Evolutionary conservation across 2,329 filamentous ascomycete species (phyloP).

Genomic region (Hypoxylon sp.): DNA sequence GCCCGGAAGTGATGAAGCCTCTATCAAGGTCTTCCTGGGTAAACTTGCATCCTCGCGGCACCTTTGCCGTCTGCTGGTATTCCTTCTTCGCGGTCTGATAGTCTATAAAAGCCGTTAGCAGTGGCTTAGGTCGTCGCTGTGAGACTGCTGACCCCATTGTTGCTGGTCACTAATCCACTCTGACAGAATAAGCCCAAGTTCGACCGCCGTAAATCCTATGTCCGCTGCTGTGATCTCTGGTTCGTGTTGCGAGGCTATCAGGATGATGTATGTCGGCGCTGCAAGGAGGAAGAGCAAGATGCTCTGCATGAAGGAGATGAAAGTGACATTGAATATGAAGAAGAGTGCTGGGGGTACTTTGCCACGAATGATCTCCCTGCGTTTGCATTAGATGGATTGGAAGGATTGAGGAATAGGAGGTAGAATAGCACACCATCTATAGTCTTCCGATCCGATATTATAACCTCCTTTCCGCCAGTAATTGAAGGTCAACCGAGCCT

Average conservation of each 20-base stretch:
- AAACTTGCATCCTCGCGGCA: constrained; percentile 72
- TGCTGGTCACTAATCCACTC: constrained; percentile 92
- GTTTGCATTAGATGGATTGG: constrained; percentile 41
- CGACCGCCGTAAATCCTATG: constrained; percentile 59
- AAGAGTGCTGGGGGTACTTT: constrained; percentile 74
- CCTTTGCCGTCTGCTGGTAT: constrained; percentile 79
- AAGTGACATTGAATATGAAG: constrained; percentile 88
- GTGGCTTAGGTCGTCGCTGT: neutral
- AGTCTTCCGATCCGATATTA: constrained; percentile 89
- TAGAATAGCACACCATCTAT: constrained; percentile 74
- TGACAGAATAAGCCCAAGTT: constrained; percentile 66
- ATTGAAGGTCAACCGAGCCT: constrained; percentile 90
- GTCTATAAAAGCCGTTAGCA: constrained; percentile 57
- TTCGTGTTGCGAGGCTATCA: constrained; percentile 77
- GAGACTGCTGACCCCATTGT: constrained; percentile 77
- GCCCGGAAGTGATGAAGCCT: constrained; percentile 85
- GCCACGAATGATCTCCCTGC: constrained; percentile 76
- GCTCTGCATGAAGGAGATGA: constrained; percentile 88
- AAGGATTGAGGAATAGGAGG: neutral
- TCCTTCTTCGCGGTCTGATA: constrained; percentile 85
- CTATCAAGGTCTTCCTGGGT: constrained; percentile 84
- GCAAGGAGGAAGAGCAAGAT: constrained; percentile 83
- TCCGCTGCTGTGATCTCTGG: constrained; percentile 61
- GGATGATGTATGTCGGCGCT: constrained; percentile 82
- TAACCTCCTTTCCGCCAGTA: constrained; percentile 98